Evolutionary conservation across 2,329 filamentous ascomycete species (phyloP), one percentile per base, ranked within the genome.

Genomic region (Calycina herbarum): DNA sequence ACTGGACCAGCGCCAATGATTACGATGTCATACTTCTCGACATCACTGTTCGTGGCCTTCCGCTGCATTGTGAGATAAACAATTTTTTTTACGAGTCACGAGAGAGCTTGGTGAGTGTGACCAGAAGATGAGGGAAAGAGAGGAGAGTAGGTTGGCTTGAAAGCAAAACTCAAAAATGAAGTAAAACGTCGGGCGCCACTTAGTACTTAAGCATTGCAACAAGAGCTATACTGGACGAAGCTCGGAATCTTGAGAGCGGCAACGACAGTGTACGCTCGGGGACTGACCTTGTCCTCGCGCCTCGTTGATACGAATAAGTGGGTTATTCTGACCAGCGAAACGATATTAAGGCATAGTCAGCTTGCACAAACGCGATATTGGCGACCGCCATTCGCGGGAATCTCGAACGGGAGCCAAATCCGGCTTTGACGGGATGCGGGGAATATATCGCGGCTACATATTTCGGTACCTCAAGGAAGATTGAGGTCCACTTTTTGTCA

Each of bases 1-100:
- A 94, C 93, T 3, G 94, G 94, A 17, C 94, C 94, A 64, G 94
- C 94, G 69, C 94, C 94, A 64, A 97, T 85, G 71, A 97, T 93
- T 72, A 97, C 93, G 61, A 85, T 85, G 73, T 90, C 88, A 78
- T 87, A 89, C 45, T 73, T 71, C 20, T 51, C 45, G 17, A 51
- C 45, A 20, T n/a, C n/a, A 24, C 17, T 20, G 51, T 67, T 69
- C 8, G 68, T 70, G 17, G 57, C 35, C 29, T 35, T 45, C 3
- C 15, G 42, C n/a, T 33, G 27, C 35, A 45, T 59, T 51, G 45
- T 51, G 17, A 51, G n/a, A 51, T 3, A 51, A 20, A 20, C 20
- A 20, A 20, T 20, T 20, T 20, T 20, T 20, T 20, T 20, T 51
- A 11, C 24, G 6, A 3, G 20, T 20, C 24, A 24, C 3, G n/a